Evolutionary conservation across 2,329 filamentous ascomycete species (phyloP).

Genomic region (Xylariomycetidae sp.): DNA sequence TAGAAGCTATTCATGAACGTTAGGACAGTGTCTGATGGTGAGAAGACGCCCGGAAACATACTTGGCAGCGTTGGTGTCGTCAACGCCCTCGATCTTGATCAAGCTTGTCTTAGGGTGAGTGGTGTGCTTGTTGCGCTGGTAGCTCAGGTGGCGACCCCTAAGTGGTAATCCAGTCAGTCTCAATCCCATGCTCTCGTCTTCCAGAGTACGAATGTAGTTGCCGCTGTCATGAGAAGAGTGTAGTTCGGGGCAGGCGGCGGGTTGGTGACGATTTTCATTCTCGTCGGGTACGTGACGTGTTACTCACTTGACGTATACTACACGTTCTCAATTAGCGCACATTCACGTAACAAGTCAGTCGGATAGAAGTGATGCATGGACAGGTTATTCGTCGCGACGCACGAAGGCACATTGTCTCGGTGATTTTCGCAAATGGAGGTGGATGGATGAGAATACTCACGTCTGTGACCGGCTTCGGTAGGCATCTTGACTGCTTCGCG

Average conservation of each 20-base stretch:
- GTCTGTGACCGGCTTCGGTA: constrained; percentile 83
- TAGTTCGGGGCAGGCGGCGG: too few relatives aligned
- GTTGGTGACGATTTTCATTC: too few relatives aligned
- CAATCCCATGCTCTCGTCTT: too few relatives aligned
- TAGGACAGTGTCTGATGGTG: constrained; percentile 11
- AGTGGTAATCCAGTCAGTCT: constrained; percentile 20
- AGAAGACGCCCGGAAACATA: constrained; percentile 38
- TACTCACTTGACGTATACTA: constrained; percentile 90
- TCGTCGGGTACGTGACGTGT: too few relatives aligned
- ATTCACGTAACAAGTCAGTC: constrained; percentile 4
- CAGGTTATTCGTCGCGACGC: constrained; percentile 1
- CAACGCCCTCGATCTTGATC: constrained; percentile 98
- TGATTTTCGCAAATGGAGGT: too few relatives aligned
- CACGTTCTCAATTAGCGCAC: too few relatives aligned
- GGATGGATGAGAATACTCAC: constrained; percentile 53
- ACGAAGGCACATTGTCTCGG: too few relatives aligned
- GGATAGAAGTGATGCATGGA: constrained; percentile 15
- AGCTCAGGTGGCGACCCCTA: constrained; percentile 97
- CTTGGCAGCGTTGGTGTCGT: constrained; percentile 82
- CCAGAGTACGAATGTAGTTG: too few relatives aligned
- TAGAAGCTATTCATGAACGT: constrained; percentile 67
- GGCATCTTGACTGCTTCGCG: constrained; percentile 67
- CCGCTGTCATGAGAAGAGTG: too few relatives aligned
- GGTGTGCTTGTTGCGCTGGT: constrained; percentile 91
- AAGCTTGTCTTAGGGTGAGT: constrained; percentile 87